Conservation (phyloP, 1,139 yeast species). For the Hemisphaericaspora lyxosophila region DNA sequence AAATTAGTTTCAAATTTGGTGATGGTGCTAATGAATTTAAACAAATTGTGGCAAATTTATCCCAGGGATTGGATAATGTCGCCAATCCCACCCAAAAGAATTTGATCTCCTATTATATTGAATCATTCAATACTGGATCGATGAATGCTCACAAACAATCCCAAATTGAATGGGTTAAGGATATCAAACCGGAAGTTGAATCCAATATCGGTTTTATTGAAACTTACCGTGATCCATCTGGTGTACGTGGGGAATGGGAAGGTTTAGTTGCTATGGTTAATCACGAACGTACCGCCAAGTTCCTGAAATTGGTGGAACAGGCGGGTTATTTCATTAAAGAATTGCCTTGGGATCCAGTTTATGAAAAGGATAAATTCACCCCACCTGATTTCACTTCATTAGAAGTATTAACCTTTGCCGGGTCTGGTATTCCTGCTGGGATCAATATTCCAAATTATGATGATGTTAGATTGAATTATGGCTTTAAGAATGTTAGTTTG, state of each 20-base stretch:
- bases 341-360: conserved; percentile 75
- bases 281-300: conserved; percentile 80
- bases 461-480: conserved; percentile 77
- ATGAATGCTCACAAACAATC: conserved; percentile 84
- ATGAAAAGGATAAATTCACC: conserved; percentile 80
- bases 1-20: conserved; percentile 64
- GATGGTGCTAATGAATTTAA: conserved; percentile 69
- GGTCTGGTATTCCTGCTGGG: conserved; percentile 90
- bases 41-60: conserved; percentile 55
- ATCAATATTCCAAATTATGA: conserved; percentile 91
- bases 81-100: conserved; percentile 71
- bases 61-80: conserved; percentile 57
- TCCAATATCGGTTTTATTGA: conserved; percentile 88
- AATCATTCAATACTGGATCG: conserved; percentile 76
- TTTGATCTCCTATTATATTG: conserved; percentile 65
- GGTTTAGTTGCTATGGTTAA: conserved; percentile 91
- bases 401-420: conserved; percentile 87
- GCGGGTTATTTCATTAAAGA: conserved; percentile 65
- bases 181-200: conserved; percentile 78
- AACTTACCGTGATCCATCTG: conserved; percentile 89
- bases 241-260: conserved; percentile 94
- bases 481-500: conserved; percentile 85
- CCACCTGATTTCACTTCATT: conserved; percentile 91
- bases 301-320: conserved; percentile 62
- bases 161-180: conserved; percentile 86